A percentile compares a stretch with the other conserved stretches of the same genome.
Evolutionary conservation across 2,329 filamentous ascomycete genomes (phyloP).

Genomic region (Fusarium sp.): DNA sequence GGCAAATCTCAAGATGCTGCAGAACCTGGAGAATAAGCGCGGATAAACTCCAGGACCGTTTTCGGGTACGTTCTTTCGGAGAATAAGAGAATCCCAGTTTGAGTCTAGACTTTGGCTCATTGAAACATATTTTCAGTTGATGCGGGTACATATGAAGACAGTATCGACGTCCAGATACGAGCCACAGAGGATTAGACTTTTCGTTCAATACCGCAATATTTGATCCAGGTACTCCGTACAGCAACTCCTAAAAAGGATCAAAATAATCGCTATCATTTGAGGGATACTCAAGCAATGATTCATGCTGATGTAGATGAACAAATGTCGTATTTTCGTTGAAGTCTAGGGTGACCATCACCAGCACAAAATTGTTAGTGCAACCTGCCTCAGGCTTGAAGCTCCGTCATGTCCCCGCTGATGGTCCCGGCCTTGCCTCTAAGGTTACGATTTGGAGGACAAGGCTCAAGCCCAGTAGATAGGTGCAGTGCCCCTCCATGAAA

Average conservation of each 20-base stretch:
- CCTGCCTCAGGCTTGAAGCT: constrained; percentile 32
- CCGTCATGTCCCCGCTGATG: constrained; percentile 9
- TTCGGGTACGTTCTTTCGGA: neutral
- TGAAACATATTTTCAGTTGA: neutral
- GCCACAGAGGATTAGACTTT: neutral
- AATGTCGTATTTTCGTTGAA: neutral
- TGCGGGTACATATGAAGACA: neutral
- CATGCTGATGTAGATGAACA: neutral
- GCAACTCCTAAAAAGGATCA: neutral
- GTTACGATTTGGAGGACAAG: constrained; percentile 7
- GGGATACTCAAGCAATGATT: neutral
- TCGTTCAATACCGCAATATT: neutral
- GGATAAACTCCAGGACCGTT: neutral
- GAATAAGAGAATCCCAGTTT: neutral
- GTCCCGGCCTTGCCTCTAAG: neutral
- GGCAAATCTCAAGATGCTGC: constrained; percentile 7
- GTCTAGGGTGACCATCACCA: neutral
- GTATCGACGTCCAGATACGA: neutral
- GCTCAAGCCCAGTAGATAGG: neutral
- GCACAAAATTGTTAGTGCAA: constrained; percentile 18
- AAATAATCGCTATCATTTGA: neutral
- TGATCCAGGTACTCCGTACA: neutral
- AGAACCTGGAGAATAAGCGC: neutral
- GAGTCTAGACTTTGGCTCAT: neutral
- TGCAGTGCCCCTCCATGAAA: constrained; percentile 46